Evolutionary conservation across 2,329 filamentous ascomycete genomes (phyloP).

Genomic region (Colletotrichum filicis): DNA sequence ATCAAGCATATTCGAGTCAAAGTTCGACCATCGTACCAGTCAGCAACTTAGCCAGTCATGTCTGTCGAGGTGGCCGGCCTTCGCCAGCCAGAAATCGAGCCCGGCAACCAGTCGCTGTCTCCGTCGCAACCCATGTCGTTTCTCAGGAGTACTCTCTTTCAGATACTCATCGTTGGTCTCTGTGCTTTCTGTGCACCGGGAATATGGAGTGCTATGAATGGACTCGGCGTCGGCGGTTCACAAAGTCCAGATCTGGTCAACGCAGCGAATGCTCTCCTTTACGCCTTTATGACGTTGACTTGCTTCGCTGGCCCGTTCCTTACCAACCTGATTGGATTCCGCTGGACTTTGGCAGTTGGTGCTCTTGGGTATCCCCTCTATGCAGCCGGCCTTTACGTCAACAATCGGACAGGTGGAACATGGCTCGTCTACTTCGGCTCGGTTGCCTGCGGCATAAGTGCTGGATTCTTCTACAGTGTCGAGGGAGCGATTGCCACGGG

Average conservation of each 20-base stretch:
- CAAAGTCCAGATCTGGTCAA: conserved; percentile 54
- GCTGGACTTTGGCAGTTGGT: conserved; percentile 52
- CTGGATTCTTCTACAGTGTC: conserved; percentile 75
- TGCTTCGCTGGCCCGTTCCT: conserved; percentile 53
- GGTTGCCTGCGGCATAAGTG: conserved; percentile 60
- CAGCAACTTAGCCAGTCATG: neutral
- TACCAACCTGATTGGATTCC: conserved; percentile 50
- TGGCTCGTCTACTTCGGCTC: conserved; percentile 52
- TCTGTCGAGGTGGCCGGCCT: neutral
- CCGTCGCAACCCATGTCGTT: conserved; percentile 4
- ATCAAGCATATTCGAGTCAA: neutral
- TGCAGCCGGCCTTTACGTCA: conserved; percentile 65
- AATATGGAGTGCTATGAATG: conserved; percentile 56
- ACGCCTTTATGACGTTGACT: conserved; percentile 55
- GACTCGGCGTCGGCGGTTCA: conserved; percentile 50
- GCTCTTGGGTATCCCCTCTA: conserved; percentile 72
- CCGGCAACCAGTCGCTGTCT: neutral
- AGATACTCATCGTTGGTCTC: conserved; percentile 51
- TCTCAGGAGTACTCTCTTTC: conserved; percentile 47
- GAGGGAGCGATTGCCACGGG: conserved; percentile 74
- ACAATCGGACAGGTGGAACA: conserved; percentile 66
- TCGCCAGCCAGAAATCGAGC: neutral
- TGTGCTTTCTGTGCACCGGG: conserved; percentile 53
- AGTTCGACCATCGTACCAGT: too few species aligned
- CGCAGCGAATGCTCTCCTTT: conserved; percentile 57